Evolutionary conservation across 202 grass and related monocot genomes (phyloP).

Genomic region (Brachypodium distachyon): DNA sequence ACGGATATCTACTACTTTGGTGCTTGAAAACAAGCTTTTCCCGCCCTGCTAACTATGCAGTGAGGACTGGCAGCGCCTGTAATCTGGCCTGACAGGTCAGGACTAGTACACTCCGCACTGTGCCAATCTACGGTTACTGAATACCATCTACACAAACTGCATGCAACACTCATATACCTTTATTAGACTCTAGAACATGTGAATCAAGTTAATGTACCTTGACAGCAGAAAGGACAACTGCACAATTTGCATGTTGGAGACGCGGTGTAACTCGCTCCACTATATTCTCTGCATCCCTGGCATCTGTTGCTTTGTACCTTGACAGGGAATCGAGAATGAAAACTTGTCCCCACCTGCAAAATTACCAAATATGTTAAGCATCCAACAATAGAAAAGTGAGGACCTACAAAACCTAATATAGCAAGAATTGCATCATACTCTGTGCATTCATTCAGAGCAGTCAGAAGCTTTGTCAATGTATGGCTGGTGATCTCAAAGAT

Average conservation of each 20-base stretch:
- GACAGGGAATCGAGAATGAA: slow-evolving; percentile 98
- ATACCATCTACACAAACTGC: neutral
- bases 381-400: neutral
- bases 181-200: neutral
- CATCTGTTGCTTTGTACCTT: slow-evolving; percentile 90
- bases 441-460: slow-evolving; percentile 98
- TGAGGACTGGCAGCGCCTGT: neutral
- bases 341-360: slow-evolving; percentile 93
- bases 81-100: neutral
- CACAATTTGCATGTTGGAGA: slow-evolving; percentile 99
- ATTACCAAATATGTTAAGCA: slow-evolving; percentile 13
- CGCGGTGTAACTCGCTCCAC: slow-evolving; percentile 91
- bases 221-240: slow-evolving; percentile 98
- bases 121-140: neutral
- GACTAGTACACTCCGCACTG: neutral
- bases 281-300: slow-evolving; percentile 93
- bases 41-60: neutral
- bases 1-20: neutral
- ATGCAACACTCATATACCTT: neutral
- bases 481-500: slow-evolving; percentile 98
- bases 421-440: slow-evolving; percentile 58
- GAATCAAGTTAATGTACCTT: slow-evolving; percentile 51
- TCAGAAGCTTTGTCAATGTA: slow-evolving; percentile 94
- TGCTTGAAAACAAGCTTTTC: neutral
- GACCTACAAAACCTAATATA: slow-evolving; percentile 3